Evolutionary conservation across 2,329 filamentous ascomycete species (phyloP).

Genomic region (Fusarium clavum): DNA sequence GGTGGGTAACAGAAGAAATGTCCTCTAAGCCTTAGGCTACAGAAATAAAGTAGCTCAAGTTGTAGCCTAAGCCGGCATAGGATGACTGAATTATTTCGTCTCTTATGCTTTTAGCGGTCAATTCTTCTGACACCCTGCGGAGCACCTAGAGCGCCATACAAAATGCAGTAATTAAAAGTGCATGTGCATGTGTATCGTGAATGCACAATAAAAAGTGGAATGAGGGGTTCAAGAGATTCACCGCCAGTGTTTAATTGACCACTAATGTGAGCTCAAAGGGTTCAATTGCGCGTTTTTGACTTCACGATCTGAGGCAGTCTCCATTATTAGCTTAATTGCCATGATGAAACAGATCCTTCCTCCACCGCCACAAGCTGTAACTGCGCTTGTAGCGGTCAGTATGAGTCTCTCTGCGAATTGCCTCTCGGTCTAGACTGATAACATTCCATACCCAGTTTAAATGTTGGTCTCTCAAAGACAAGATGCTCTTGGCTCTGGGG

Average conservation of each 20-base stretch:
- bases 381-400: constrained; percentile 11
- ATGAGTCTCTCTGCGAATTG: constrained; percentile 8
- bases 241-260: constrained; percentile 17
- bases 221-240: constrained; percentile 35
- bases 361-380: constrained; percentile 14
- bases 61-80: too few relatives aligned
- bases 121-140: too few relatives aligned
- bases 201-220: constrained; percentile 20
- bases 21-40: too few relatives aligned
- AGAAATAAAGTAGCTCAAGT: too few relatives aligned
- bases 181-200: constrained; percentile 12
- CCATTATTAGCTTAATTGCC: constrained; percentile 17
- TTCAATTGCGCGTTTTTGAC: constrained; percentile 5
- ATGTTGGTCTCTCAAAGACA: not conserved
- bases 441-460: constrained; percentile 21
- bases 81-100: too few relatives aligned
- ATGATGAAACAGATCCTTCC: constrained; percentile 16
- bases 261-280: constrained; percentile 6
- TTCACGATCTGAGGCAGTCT: constrained; percentile 14
- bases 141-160: not conserved
- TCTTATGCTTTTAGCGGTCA: too few relatives aligned
- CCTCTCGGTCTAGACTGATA: constrained; percentile 7
- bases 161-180: not conserved
- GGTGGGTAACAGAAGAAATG: too few relatives aligned
- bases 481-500: constrained; percentile 1